Conservation (phyloP, 116 monocot genomes). For the Thalassia testudinum region DNA sequence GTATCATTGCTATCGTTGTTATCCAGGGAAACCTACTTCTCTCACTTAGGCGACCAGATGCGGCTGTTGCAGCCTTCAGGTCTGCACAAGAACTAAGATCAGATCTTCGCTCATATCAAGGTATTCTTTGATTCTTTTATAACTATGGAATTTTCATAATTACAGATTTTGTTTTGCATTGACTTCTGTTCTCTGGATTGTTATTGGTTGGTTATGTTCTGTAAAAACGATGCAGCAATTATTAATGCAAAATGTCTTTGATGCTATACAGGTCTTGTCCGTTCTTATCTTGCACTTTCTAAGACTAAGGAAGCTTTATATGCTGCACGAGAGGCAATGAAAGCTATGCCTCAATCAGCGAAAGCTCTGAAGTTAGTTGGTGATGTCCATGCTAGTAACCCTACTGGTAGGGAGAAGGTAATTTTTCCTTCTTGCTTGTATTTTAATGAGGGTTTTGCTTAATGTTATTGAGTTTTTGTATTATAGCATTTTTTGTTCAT, state of each 20-base stretch:
- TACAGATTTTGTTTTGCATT: background rate
- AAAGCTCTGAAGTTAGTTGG: slow-evolving; percentile 91
- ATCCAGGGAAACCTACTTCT: slow-evolving; percentile 72
- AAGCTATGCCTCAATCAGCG: slow-evolving; percentile 31
- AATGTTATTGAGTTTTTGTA: too few species aligned
- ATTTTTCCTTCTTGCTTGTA: background rate
- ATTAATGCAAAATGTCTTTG: too few species aligned
- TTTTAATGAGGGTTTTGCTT: too few species aligned
- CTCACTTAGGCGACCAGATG: slow-evolving; percentile 66
- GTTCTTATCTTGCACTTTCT: slow-evolving; percentile 75
- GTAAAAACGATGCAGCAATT: too few species aligned
- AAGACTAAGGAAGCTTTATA: slow-evolving; percentile 88
- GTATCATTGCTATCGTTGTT: too few species aligned
- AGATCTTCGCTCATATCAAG: slow-evolving; percentile 93
- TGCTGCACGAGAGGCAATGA: slow-evolving; percentile 64
- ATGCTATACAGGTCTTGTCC: slow-evolving; percentile 54
- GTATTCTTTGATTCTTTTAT: slow-evolving; percentile 13
- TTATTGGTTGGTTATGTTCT: too few species aligned
- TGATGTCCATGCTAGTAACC: slow-evolving; percentile 89
- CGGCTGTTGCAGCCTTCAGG: slow-evolving; percentile 79
- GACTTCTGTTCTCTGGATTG: too few species aligned
- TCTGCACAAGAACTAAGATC: slow-evolving; percentile 81
- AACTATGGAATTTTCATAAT: background rate
- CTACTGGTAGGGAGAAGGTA: slow-evolving; percentile 91
- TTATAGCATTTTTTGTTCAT: too few species aligned